phyloP scores from a whole-genome alignment of 805 yeast species.

The Yamadazyma philogaea region DNA sequence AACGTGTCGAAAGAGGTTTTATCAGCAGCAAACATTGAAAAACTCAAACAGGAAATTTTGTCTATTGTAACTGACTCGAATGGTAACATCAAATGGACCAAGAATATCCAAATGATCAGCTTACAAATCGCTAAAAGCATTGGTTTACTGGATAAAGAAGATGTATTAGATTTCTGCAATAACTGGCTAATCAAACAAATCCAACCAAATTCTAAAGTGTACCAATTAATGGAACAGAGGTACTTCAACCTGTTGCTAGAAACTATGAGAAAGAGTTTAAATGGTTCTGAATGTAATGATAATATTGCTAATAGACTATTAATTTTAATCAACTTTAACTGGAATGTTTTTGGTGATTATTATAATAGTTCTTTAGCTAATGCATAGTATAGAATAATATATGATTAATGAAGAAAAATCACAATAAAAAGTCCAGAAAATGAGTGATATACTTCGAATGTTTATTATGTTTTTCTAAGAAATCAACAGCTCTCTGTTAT shows the following conservation, averaged over 20 bases:
- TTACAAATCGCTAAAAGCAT: constrained; percentile 57
- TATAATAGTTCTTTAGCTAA: constrained; percentile 29
- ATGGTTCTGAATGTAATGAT: constrained; percentile 20
- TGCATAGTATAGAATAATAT: neutral
- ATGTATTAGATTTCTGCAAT: constrained; percentile 50
- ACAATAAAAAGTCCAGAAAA: neutral
- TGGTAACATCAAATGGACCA: constrained; percentile 88
- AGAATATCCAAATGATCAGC: constrained; percentile 69
- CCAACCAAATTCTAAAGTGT: constrained; percentile 76
- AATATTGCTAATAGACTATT: constrained; percentile 58
- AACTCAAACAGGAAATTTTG: constrained; percentile 65
- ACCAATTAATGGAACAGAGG: constrained; percentile 69
- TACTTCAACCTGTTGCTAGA: constrained; percentile 49
- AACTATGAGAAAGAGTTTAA: constrained; percentile 3
- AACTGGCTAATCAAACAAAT: constrained; percentile 84
- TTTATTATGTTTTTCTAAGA: neutral
- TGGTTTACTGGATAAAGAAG: constrained; percentile 6
- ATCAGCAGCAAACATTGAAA: constrained; percentile 36
- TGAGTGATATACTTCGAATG: neutral
- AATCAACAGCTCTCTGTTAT: neutral
- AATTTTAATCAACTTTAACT: constrained; percentile 71
- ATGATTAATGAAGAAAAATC: neutral
- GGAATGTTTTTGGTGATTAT: constrained; percentile 77
- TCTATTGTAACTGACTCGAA: constrained; percentile 81
- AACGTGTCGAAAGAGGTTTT: constrained; percentile 23